Evolutionary conservation across 1,284 basidiomycete species (phyloP), one percentile per base, ranked within the genome.

Genomic region (Sporisorium exsertum): DNA sequence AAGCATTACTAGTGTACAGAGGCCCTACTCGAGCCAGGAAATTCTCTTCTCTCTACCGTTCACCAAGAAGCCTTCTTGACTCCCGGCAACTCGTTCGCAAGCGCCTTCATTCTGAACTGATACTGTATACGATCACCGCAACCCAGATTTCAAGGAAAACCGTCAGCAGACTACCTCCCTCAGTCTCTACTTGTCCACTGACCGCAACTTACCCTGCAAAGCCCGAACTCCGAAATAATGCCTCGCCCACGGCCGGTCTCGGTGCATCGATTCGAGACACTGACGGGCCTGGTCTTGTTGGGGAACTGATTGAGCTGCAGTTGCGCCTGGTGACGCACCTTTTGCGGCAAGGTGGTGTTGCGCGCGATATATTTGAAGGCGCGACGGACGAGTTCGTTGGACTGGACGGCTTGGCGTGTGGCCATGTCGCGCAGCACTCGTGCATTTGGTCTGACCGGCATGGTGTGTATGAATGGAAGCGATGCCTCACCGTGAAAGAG

Each of bases 311-410:
- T 96, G 61, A 98, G 89, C 83, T 96, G 93, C 65, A 97, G 88
- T 86, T 97, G 95, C n/a, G 96, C 95, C 83, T 95, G 93, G 87
- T 96, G 94, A 67, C 96, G 92, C 59, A 97, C 90, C 82, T 93
- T 91, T 47, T 78, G 61, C 12, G 82, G 79, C 32, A 85, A 57
- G 2, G 82, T 82, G 20, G 82, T 83, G 70, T 85, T 85, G 27
- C 84, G 77, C 0, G 84, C 82, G 15, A 85, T 77, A 75, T 83
- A 85, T 50, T 84, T 83, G 81, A 82, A 85, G 9, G 84, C 82
- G 2, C 81, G 72, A 29, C 84, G 78, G 37, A 85, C 65, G 49
- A 85, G 71, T 70, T 85, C 84, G 71, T 82, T 81, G 56, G 80
- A 81, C 52, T 79, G 65, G n/a, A 85, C 84, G n/a, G 81, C 65